phyloP scores from a whole-genome alignment of 306 rosid genomes.

The Echinosophora koreensis region DNA sequence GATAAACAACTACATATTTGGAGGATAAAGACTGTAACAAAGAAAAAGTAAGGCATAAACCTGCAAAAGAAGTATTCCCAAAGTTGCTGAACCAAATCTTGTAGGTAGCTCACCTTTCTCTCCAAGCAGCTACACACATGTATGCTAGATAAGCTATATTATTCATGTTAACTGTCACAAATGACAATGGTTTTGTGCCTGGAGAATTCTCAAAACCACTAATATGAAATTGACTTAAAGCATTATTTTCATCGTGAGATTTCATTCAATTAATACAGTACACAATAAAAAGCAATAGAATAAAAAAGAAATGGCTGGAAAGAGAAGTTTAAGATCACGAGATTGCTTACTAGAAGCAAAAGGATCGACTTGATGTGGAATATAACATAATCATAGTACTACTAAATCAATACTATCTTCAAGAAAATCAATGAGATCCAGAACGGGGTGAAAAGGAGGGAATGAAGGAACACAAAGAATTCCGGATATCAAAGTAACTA shows the following conservation, averaged over 20 bases:
- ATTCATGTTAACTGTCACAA: conserved; percentile 31
- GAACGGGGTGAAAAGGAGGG: not conserved
- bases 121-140: conserved; percentile 87
- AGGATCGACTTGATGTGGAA: conserved; percentile 1
- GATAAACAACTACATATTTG: conserved; percentile 28
- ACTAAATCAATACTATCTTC: conserved; percentile 15
- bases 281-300: not conserved
- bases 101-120: conserved; percentile 99
- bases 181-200: conserved; percentile 29
- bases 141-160: conserved; percentile 52
- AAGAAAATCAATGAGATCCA: not conserved
- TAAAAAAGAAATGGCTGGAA: conserved; percentile 15
- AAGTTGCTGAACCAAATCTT: conserved; percentile 96
- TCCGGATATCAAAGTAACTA: conserved; percentile 25
- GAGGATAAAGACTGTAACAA: conserved; percentile 39
- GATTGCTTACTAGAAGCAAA: conserved; percentile 3
- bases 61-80: conserved; percentile 97
- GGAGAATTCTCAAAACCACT: not conserved
- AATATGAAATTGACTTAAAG: conserved; percentile 24
- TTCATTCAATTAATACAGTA: conserved; percentile 8
- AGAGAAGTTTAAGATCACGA: conserved; percentile 1
- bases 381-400: not conserved
- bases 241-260: conserved; percentile 19
- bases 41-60: conserved; percentile 55
- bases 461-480: conserved; percentile 25